phyloP scores from a whole-genome alignment of 768 basidiomycete species.

The Mycena epipterygia region DNA sequence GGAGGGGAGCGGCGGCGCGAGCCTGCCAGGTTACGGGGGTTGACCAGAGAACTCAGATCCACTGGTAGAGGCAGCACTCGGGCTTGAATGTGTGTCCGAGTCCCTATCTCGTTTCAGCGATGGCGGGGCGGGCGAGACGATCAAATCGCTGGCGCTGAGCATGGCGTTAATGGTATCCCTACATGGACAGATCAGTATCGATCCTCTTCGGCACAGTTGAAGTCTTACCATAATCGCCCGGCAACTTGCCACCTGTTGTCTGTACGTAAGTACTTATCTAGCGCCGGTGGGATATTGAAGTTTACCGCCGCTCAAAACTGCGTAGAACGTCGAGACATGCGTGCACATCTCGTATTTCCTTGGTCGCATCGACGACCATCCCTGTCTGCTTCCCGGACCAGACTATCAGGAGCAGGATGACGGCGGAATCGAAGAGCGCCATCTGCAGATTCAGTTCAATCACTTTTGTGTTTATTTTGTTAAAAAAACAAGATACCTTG shows the following conservation, averaged over 20 bases:
- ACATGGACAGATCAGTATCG: neutral
- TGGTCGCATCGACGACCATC: constrained; percentile 53
- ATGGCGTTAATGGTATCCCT: constrained; percentile 70
- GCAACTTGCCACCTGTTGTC: constrained; percentile 55
- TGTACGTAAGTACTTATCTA: neutral
- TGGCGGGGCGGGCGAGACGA: constrained; percentile 33
- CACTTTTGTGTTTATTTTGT: neutral
- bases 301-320: constrained; percentile 30
- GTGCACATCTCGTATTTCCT: constrained; percentile 68
- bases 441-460: constrained; percentile 41
- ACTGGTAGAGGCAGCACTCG: neutral
- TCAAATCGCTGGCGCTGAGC: constrained; percentile 64
- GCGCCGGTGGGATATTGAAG: too few species aligned
- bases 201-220: neutral
- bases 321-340: constrained; percentile 60
- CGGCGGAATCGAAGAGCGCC: constrained; percentile 63
- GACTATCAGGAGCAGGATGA: constrained; percentile 69
- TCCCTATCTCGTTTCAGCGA: constrained; percentile 34
- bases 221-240: constrained; percentile 60
- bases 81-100: constrained; percentile 2
- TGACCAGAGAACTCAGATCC: neutral
- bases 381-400: constrained; percentile 66
- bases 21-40: constrained; percentile 8
- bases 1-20: constrained; percentile 4
- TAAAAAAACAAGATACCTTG: constrained; percentile 12